Evolutionary conservation across 2,329 filamentous ascomycete species (phyloP).

Genomic region (Hymenoscyphus fructigenus): DNA sequence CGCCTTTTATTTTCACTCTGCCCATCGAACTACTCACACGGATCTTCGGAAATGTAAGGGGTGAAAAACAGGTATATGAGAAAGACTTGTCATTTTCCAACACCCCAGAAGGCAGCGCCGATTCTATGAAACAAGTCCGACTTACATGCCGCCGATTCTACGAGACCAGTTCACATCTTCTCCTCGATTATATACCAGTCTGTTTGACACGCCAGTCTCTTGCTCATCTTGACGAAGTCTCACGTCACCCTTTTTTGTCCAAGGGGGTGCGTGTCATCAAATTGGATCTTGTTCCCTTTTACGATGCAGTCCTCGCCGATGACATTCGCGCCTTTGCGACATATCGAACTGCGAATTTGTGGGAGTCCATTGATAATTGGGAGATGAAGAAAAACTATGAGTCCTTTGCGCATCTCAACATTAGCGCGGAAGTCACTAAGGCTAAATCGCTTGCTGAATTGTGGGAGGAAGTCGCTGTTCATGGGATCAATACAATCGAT

Average conservation of each 20-base stretch:
- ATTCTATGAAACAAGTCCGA: neutral
- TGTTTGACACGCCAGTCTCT: neutral
- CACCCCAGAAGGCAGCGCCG: neutral
- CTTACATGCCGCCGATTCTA: neutral
- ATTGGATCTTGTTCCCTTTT: neutral
- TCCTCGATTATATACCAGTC: neutral
- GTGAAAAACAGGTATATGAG: neutral
- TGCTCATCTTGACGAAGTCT: neutral
- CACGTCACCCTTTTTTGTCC: neutral
- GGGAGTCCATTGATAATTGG: neutral
- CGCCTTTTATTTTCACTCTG: neutral
- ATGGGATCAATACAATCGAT: neutral
- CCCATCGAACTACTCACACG: neutral
- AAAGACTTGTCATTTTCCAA: neutral
- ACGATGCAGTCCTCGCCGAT: neutral
- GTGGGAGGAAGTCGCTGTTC: neutral
- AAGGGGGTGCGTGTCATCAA: neutral
- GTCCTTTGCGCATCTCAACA: neutral
- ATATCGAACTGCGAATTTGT: neutral
- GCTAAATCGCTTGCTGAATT: neutral
- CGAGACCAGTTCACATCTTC: neutral
- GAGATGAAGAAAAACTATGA: neutral
- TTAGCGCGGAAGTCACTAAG: neutral
- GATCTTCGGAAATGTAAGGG: neutral
- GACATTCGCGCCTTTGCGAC: neutral